phyloP scores from a whole-genome alignment of 2,329 filamentous ascomycete genomes.

The Alternaria metachromatica region DNA sequence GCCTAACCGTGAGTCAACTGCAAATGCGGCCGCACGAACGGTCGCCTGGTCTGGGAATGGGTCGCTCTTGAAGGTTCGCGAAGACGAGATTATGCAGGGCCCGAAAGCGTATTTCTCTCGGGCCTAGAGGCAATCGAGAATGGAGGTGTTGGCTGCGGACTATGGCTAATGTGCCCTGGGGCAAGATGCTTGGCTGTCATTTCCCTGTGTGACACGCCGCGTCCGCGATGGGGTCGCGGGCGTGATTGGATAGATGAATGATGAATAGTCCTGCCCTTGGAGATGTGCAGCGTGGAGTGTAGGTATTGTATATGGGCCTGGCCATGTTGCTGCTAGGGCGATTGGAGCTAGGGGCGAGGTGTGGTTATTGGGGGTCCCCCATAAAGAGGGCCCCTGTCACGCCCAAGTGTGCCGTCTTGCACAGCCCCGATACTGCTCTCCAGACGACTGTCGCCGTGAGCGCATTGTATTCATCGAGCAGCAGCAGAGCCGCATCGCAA shows the following conservation, averaged over 20 bases:
- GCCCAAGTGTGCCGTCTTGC: slow-evolving; percentile 22
- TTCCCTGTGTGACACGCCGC: slow-evolving; percentile 17
- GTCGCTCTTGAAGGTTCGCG: slow-evolving; percentile 12
- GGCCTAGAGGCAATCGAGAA: not conserved
- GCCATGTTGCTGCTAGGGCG: slow-evolving; percentile 30
- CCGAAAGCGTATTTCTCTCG: slow-evolving; percentile 2
- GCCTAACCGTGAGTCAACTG: slow-evolving; percentile 26
- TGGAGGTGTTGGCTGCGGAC: not conserved
- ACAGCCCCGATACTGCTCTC: slow-evolving; percentile 22
- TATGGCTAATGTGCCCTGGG: slow-evolving; percentile 7
- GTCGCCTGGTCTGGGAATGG: slow-evolving; percentile 20
- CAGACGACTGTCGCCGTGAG: slow-evolving; percentile 1
- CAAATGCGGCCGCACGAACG: slow-evolving; percentile 33
- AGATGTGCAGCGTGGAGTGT: slow-evolving; percentile 23
- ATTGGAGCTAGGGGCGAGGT: slow-evolving; percentile 30
- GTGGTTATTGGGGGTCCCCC: slow-evolving; percentile 11
- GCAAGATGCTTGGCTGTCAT: slow-evolving; percentile 13
- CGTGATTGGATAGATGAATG: slow-evolving; percentile 18
- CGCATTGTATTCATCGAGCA: slow-evolving; percentile 11
- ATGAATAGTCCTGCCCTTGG: slow-evolving; percentile 18
- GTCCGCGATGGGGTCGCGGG: slow-evolving; percentile 3
- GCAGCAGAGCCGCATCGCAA: slow-evolving; percentile 17
- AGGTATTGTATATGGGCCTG: slow-evolving; percentile 27
- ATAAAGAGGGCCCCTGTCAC: slow-evolving; percentile 36
- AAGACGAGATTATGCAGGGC: slow-evolving; percentile 16